Conservation (phyloP, 192 early-diverging fungal species). For the Phycomyces nitens region DNA sequence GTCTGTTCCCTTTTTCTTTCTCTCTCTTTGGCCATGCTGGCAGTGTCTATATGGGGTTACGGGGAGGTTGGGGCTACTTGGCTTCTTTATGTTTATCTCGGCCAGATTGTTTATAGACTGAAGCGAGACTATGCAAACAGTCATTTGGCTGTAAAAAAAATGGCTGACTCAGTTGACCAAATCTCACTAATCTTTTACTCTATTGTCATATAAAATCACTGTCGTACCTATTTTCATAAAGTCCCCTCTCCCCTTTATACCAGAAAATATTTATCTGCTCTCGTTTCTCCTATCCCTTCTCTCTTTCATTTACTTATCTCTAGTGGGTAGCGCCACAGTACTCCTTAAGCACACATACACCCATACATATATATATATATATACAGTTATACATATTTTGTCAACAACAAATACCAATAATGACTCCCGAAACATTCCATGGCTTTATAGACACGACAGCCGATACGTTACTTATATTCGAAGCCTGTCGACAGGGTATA, state of each 20-base stretch:
- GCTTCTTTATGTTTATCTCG: too few relatives aligned
- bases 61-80: too few relatives aligned
- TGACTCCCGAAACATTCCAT: slow-evolving; percentile 18
- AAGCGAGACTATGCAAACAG: too few relatives aligned
- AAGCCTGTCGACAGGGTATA: slow-evolving; percentile 24
- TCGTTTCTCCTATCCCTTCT: neutral
- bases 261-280: neutral
- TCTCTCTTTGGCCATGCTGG: neutral
- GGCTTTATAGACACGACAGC: slow-evolving; percentile 25
- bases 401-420: slow-evolving; percentile 12
- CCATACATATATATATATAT: too few relatives aligned
- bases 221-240: slow-evolving; percentile 1
- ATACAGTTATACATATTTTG: too few relatives aligned
- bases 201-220: neutral
- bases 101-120: too few relatives aligned
- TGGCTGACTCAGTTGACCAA: neutral
- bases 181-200: neutral
- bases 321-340: slow-evolving; percentile 1
- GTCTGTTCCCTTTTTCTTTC: neutral
- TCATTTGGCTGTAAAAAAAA: too few relatives aligned
- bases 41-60: too few relatives aligned
- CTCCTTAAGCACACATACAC: neutral
- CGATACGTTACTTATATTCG: slow-evolving; percentile 24
- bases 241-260: neutral
- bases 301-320: neutral